Evolutionary conservation across 345 rosid genomes (phyloP).

Genomic region (Dipteronia sinensis): DNA sequence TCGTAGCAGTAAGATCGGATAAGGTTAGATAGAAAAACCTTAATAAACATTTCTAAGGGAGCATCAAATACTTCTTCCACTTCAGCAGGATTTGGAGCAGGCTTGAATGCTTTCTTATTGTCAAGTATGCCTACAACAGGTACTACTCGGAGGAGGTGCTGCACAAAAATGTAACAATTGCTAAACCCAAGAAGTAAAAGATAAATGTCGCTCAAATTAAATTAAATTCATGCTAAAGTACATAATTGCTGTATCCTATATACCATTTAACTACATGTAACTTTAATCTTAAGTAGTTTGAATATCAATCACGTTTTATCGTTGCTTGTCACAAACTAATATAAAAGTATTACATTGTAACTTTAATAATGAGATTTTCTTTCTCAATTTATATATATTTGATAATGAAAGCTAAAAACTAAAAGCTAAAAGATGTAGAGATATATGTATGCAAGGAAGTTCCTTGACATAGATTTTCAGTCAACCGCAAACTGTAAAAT

Average conservation of each 20-base stretch:
- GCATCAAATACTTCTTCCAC: slow-evolving; percentile 88
- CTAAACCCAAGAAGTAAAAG: slow-evolving; percentile 3
- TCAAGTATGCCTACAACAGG: slow-evolving; percentile 83
- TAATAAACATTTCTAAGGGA: slow-evolving; percentile 90
- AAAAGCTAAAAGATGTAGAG: neutral
- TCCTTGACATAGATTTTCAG: neutral
- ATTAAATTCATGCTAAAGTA: neutral
- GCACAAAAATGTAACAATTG: slow-evolving; percentile 32
- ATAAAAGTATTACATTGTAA: neutral
- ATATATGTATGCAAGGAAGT: neutral
- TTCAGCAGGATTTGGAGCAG: slow-evolving; percentile 76
- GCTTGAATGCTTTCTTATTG: slow-evolving; percentile 54
- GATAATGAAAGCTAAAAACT: neutral
- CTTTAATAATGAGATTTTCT: neutral
- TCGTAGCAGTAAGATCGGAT: neutral
- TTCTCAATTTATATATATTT: neutral
- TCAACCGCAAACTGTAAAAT: neutral
- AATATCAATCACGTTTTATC: neutral
- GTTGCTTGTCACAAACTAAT: neutral
- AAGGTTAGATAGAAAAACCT: slow-evolving; percentile 49
- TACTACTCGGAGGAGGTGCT: slow-evolving; percentile 89
- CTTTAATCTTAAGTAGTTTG: neutral
- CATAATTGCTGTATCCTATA: neutral
- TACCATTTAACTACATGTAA: neutral
- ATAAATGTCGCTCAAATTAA: neutral